phyloP scores from a whole-genome alignment of 2,329 filamentous ascomycete genomes.

The Fusarium circinatum region DNA sequence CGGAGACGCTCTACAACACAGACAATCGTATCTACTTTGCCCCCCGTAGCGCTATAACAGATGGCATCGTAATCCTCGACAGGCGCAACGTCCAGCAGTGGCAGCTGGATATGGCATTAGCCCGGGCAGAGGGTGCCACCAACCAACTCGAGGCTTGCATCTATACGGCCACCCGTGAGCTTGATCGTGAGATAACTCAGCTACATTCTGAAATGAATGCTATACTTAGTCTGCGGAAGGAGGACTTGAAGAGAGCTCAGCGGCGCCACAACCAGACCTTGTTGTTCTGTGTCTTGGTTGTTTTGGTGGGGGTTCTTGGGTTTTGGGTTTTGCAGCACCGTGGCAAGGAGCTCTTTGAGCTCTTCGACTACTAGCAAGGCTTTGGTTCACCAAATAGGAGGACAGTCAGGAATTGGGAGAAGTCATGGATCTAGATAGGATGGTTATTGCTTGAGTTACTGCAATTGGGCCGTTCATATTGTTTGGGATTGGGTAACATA shows the following conservation, averaged over 20 bases:
- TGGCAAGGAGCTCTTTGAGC: too few relatives aligned
- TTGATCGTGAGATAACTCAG: accelerated
- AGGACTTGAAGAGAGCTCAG: neutral
- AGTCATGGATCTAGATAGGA: neutral
- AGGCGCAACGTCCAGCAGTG: slow-evolving; percentile 1
- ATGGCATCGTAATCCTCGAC: neutral
- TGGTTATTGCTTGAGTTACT: neutral
- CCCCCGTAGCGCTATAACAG: too few relatives aligned
- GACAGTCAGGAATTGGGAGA: too few relatives aligned
- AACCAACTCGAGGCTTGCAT: neutral
- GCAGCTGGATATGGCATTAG: neutral
- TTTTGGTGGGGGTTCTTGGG: neutral
- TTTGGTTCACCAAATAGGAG: neutral
- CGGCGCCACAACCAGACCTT: neutral
- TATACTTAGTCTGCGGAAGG: neutral
- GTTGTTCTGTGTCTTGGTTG: neutral
- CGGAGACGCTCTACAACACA: neutral
- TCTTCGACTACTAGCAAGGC: too few relatives aligned
- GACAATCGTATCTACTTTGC: neutral
- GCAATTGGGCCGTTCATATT: neutral
- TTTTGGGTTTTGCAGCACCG: neutral
- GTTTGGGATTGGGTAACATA: neutral
- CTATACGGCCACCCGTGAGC: neutral
- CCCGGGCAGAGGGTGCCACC: neutral
- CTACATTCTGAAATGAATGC: accelerated